Base-by-base conservation (phyloP, 1,284 basidiomycete species). In the Boletus sp. region DNA sequence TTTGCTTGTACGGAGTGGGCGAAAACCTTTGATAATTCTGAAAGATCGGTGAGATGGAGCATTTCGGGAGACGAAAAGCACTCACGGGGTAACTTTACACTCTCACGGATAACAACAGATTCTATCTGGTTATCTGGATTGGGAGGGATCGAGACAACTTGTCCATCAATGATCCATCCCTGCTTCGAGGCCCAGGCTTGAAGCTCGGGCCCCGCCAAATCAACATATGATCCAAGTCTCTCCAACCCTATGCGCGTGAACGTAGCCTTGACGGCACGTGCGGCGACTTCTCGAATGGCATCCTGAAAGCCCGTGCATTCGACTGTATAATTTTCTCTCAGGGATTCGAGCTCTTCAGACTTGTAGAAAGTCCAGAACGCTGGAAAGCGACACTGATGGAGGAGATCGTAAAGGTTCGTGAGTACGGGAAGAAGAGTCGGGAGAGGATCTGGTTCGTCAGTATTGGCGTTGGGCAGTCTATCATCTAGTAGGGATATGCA, bases 41-140 rank as follows among this genome's bases (percentile, higher is more conserved):
- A 33, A 48, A 61, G 44, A 42, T 46, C 3, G 38, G 30, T 51
- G 34, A 53, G 42, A 44, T 19, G 23, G 44, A 23, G 13, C 4
- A 38, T 35, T 36, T 33, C 8, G 38, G 16, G 23, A 43, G 47
- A 22, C 48, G 55, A 29, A 29, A 23, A 12, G 32, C 19, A 81
- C 90, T 67, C 70, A 94, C 92, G 94, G 57, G 84, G 83, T 49
- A 96, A 74, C 67, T 88, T 87, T 56, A 96, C 88, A 58, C 78
- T 84, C 73, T 96, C 94, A 69, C 91, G 89, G 37, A 95, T 88
- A 34, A 95, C 81, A n/a, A 90, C 90, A 1, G 93, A 90, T 68
- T 93, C 90, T 61, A 96, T 91, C 63, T 93, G 88, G 70, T 96
- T 97, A 69, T 94, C 91, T n/a, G 87, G 88, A 68, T 94, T 94